Evolutionary conservation across 257 asterid genomes (phyloP).

Genomic region (Salvia rosmarinus): DNA sequence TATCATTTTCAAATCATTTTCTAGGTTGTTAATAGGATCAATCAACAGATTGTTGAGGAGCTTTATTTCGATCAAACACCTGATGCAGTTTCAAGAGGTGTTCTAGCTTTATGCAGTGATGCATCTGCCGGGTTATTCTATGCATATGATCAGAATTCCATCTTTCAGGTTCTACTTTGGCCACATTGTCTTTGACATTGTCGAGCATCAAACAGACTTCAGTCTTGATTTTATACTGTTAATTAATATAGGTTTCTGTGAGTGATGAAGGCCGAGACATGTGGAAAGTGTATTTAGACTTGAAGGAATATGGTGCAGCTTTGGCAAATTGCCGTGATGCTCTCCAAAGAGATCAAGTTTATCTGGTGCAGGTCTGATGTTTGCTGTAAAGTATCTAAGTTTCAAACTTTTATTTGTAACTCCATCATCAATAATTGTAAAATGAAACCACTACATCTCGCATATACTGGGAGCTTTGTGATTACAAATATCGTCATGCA

Average conservation of each 20-base stretch:
- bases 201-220: constrained; percentile 20
- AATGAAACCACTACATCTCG: constrained; percentile 7
- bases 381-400: constrained; percentile 26
- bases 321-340: constrained; percentile 91
- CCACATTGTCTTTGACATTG: constrained; percentile 23
- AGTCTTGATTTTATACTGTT: constrained; percentile 17
- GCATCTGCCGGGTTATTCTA: constrained; percentile 98
- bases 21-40: constrained; percentile 94
- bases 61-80: constrained; percentile 80
- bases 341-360: constrained; percentile 95
- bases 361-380: constrained; percentile 80
- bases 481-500: constrained; percentile 48
- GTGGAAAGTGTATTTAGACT: constrained; percentile 98
- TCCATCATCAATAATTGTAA: constrained; percentile 11
- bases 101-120: constrained; percentile 93
- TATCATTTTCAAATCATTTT: constrained; percentile 29
- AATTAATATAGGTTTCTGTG: constrained; percentile 73
- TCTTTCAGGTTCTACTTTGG: constrained; percentile 74
- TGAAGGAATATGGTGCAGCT: constrained; percentile 87
- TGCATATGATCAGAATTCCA: constrained; percentile 89
- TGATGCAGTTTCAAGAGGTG: constrained; percentile 78
- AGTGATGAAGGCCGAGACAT: constrained; percentile 95
- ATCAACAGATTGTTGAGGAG: constrained; percentile 94
- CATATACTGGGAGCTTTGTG: constrained; percentile 29
- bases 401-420: constrained; percentile 19